These are phyloP conservation scores for Paramecium caudatum DNA, from an alignment of 73 alveolate species.

Conservation along the genomic window DNA sequence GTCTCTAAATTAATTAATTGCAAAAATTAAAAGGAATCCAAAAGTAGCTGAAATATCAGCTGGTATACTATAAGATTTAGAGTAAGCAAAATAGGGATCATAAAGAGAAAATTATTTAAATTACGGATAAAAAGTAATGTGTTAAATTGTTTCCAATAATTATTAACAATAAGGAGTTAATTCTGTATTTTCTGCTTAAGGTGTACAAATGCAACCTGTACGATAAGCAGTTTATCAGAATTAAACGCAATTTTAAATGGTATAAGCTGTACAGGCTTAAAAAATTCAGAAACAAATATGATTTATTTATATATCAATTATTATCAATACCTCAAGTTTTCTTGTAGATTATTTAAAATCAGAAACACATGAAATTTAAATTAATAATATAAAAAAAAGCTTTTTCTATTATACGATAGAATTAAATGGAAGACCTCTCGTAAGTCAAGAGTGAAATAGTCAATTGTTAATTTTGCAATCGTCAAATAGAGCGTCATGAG, in stretches of 20 bases:
- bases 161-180: constrained; percentile 20
- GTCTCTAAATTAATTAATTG: neutral
- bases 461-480: no score
- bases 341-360: no score
- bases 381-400: no score
- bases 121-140: constrained; percentile 28
- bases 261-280: no score
- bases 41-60: neutral
- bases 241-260: neutral
- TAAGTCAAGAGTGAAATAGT: no score
- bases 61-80: neutral
- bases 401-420: no score
- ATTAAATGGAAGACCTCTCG: no score
- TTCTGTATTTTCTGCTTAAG: constrained; percentile 9
- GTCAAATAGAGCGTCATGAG: no score
- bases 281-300: no score
- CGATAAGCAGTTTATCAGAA: neutral
- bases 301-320: no score
- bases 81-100: constrained; percentile 27
- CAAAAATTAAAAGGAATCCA: neutral
- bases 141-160: neutral
- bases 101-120: neutral
- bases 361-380: no score
- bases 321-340: no score
- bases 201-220: neutral